A percentile compares a stretch with the other conserved stretches of the same genome.
phyloP scores from a whole-genome alignment of 1,284 basidiomycete species.

The Apiotrichum akiyoshidainum region DNA sequence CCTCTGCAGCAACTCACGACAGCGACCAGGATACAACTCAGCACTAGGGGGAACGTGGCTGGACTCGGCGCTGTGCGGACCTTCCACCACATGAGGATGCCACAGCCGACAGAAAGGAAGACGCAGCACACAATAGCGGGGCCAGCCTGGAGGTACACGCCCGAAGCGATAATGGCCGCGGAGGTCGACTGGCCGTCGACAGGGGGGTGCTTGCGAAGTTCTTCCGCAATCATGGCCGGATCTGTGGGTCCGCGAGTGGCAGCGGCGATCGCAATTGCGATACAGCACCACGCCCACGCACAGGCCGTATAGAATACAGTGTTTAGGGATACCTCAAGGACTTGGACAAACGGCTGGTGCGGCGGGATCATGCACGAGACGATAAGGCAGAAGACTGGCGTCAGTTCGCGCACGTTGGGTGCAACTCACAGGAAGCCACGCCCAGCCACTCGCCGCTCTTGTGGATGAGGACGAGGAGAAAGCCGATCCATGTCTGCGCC shows the following conservation, averaged over 20 bases:
- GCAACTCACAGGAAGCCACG: constrained; percentile 41
- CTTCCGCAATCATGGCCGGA: constrained; percentile 19
- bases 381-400: constrained; percentile 40
- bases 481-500: constrained; percentile 45
- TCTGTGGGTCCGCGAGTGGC: constrained; percentile 25
- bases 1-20: constrained; percentile 23
- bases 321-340: constrained; percentile 40
- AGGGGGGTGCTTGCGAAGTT: constrained; percentile 12
- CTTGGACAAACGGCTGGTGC: constrained; percentile 40
- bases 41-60: constrained; percentile 45
- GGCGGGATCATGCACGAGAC: constrained; percentile 47
- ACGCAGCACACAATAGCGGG: constrained; percentile 41
- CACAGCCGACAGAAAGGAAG: constrained; percentile 42
- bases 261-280: constrained; percentile 9
- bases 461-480: constrained; percentile 41
- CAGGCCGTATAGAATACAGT: constrained; percentile 43
- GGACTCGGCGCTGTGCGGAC: constrained; percentile 47
- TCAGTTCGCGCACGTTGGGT: background rate
- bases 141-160: constrained; percentile 44
- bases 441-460: constrained; percentile 37
- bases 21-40: constrained; percentile 45
- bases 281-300: constrained; percentile 42
- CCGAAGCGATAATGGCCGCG: constrained; percentile 9
- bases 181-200: constrained; percentile 23
- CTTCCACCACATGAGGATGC: constrained; percentile 46